Evolutionary conservation across 116 monocot genomes (phyloP).

Genomic region (Zostera marina): DNA sequence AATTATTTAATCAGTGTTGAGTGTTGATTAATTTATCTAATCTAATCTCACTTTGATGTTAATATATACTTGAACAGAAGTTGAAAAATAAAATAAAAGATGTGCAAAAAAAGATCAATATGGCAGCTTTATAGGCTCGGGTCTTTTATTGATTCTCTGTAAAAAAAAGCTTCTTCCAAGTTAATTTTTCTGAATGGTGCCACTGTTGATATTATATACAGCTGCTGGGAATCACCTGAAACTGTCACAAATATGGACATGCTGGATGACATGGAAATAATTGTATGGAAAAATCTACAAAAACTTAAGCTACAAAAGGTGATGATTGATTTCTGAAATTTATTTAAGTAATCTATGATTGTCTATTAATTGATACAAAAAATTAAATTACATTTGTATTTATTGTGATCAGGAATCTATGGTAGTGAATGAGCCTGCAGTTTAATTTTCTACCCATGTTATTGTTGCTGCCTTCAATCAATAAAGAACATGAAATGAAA

Average conservation of each 20-base stretch:
- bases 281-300: background rate
- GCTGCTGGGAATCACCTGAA: slow-evolving; percentile 1
- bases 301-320: background rate
- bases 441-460: no score
- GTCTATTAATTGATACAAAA: background rate
- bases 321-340: no score
- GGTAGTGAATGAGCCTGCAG: no score
- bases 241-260: background rate
- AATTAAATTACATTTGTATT: background rate
- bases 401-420: no score
- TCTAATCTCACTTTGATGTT: no score
- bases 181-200: background rate
- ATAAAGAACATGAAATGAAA: no score
- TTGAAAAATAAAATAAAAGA: background rate
- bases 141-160: no score
- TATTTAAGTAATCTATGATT: background rate
- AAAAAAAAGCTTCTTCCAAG: background rate
- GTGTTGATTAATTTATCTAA: no score
- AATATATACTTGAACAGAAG: background rate
- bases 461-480: no score
- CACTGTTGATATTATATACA: background rate
- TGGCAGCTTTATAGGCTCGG: background rate
- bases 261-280: slow-evolving; percentile 3
- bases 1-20: background rate
- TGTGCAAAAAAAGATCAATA: background rate